A percentile compares a stretch with the other conserved stretches of the same genome.
Conservation (phyloP, 805 yeast genomes). For the Lipomyces yamanashiensis region DNA sequence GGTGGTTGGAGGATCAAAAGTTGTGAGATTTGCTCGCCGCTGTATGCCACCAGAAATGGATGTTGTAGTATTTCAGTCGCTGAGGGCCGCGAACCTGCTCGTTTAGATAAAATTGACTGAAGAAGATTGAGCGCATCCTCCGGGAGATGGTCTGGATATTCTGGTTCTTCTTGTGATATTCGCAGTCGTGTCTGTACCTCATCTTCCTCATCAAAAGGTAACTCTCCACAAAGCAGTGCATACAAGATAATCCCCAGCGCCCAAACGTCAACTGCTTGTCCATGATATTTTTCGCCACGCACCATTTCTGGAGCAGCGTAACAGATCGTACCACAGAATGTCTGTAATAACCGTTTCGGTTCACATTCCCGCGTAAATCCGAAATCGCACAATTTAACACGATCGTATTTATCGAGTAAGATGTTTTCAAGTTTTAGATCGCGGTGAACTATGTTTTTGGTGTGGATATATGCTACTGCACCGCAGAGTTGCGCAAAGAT, state of each 20-base stretch:
- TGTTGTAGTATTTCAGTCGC: constrained; percentile 56
- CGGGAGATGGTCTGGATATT: constrained; percentile 54
- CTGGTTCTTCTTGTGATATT: constrained; percentile 70
- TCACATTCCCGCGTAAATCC: constrained; percentile 87
- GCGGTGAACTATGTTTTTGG: constrained; percentile 77
- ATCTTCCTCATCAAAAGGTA: constrained; percentile 90
- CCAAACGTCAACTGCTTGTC: constrained; percentile 76
- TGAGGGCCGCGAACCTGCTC: constrained; percentile 66
- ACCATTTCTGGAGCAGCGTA: constrained; percentile 97
- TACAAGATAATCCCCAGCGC: constrained; percentile 86
- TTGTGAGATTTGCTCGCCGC: constrained; percentile 48
- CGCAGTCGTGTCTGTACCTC: constrained; percentile 62
- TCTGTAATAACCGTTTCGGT: constrained; percentile 63
- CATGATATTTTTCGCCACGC: constrained; percentile 59
- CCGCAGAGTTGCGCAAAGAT: constrained; percentile 59
- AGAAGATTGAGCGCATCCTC: constrained; percentile 58
- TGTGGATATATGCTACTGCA: constrained; percentile 74
- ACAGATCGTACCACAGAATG: constrained; percentile 91
- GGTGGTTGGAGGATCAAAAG: constrained; percentile 47
- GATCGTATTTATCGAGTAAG: constrained; percentile 58
- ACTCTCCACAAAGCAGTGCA: constrained; percentile 79
- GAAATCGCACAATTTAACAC: constrained; percentile 85
- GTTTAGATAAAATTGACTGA: constrained; percentile 62
- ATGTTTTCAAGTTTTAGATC: constrained; percentile 76
- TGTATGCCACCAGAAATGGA: constrained; percentile 46